phyloP scores from a whole-genome alignment of 148 eudicot genomes.

The Persicaria tinctoria region DNA sequence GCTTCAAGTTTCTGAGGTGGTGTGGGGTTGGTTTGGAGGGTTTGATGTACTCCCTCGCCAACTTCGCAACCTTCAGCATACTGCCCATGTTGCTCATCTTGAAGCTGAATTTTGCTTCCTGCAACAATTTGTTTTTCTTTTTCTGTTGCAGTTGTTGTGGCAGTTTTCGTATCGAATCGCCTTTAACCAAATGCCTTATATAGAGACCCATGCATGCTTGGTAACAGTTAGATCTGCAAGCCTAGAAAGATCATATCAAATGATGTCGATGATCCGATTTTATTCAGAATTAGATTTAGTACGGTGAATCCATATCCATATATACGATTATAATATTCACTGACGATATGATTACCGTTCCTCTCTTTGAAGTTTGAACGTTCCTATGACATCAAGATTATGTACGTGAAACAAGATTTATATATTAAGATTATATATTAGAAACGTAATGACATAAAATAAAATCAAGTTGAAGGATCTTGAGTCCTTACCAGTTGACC shows the following conservation, averaged over 20 bases:
- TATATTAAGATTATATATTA: not conserved
- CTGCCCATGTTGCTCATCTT: slow-evolving; percentile 6
- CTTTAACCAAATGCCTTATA: not conserved
- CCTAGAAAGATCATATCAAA: not conserved
- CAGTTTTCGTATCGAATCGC: not conserved
- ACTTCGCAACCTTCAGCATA: slow-evolving; percentile 1
- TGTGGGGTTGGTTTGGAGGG: slow-evolving; percentile 16
- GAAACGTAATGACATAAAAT: not conserved
- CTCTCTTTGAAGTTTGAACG: not conserved
- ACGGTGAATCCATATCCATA: not conserved
- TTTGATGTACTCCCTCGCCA: slow-evolving; percentile 9
- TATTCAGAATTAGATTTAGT: not conserved
- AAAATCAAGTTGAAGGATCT: not conserved
- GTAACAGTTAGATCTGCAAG: not conserved
- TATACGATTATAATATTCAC: not conserved
- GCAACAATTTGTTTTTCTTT: not conserved
- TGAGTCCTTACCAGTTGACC: slow-evolving; percentile 3
- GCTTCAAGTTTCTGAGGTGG: slow-evolving; percentile 19
- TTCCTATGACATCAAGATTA: not conserved
- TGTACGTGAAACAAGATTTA: not conserved
- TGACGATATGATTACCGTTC: not conserved
- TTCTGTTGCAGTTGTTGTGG: not conserved
- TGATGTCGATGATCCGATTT: slow-evolving; percentile 1
- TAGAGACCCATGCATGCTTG: not conserved
- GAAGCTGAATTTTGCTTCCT: not conserved